These are phyloP conservation scores for Meredithiella fracta DNA, from an alignment of 2,329 filamentous ascomycete genomes.

Conservation along the genomic window DNA sequence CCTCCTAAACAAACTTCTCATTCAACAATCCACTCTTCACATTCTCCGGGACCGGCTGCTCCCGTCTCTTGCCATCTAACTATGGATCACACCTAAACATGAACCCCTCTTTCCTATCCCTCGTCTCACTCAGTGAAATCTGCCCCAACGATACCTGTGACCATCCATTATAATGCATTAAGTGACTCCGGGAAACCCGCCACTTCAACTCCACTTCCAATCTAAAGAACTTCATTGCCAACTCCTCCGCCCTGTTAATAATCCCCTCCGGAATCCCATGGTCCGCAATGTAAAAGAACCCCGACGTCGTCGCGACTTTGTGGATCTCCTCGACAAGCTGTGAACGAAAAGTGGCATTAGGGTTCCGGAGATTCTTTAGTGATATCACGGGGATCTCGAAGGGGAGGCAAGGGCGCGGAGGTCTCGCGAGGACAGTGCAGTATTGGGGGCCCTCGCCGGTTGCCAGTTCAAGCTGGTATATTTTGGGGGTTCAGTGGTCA, in stretches of 20 bases:
- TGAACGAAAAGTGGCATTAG: constrained; percentile 11
- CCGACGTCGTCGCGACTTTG: constrained; percentile 31
- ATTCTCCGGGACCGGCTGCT: constrained; percentile 28
- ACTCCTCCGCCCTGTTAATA: constrained; percentile 19
- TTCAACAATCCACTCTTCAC: constrained; percentile 31
- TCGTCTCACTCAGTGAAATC: constrained; percentile 21
- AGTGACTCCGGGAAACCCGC: constrained; percentile 21
- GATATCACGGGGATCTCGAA: constrained; percentile 36
- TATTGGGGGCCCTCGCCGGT: constrained; percentile 25
- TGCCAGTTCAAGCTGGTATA: constrained; percentile 21
- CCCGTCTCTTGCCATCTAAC: constrained; percentile 24
- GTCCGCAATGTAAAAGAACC: constrained; percentile 40
- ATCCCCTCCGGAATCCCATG: constrained; percentile 27
- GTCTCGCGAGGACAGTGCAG: constrained; percentile 22
- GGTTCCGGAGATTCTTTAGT: constrained; percentile 26
- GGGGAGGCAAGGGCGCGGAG: constrained; percentile 23
- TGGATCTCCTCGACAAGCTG: constrained; percentile 27
- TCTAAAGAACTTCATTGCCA: constrained; percentile 24
- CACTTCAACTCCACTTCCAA: constrained; percentile 30
- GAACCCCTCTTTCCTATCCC: constrained; percentile 28
- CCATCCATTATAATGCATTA: constrained; percentile 33
- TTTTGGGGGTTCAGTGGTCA: constrained; percentile 9
- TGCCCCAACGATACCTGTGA: constrained; percentile 25
- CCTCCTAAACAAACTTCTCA: constrained; percentile 4
- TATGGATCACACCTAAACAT: constrained; percentile 35